These are phyloP conservation scores for Rhizopus microsporus DNA, from an alignment of 371 early-diverging fungal species.

Conservation along the genomic window DNA sequence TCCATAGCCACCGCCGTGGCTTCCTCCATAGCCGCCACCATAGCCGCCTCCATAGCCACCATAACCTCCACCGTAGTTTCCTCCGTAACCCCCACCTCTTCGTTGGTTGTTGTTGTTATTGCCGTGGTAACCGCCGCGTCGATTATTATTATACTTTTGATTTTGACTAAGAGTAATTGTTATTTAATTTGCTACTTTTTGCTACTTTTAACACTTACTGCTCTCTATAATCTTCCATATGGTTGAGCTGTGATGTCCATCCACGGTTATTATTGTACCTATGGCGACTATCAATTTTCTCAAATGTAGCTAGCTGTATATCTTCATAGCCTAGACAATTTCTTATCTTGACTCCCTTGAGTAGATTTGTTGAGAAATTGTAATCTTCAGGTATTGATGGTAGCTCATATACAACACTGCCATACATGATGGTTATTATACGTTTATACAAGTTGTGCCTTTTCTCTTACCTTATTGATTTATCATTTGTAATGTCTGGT, in stretches of 20 bases:
- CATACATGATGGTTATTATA: background rate
- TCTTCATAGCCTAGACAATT: slow-evolving; percentile 53
- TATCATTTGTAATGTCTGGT: slow-evolving; percentile 61
- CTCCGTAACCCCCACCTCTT: slow-evolving; percentile 15
- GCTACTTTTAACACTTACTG: slow-evolving; percentile 22
- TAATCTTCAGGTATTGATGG: slow-evolving; percentile 46
- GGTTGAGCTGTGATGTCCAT: slow-evolving; percentile 48
- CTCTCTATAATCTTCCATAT: slow-evolving; percentile 48
- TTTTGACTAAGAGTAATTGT: slow-evolving; percentile 2
- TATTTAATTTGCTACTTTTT: background rate
- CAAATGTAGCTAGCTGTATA: slow-evolving; percentile 55
- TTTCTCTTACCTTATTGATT: slow-evolving; percentile 47
- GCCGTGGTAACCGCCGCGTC: slow-evolving; percentile 15
- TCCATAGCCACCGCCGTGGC: slow-evolving; percentile 11
- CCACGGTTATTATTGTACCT: slow-evolving; percentile 32
- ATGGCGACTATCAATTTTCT: slow-evolving; percentile 37
- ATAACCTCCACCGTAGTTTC: slow-evolving; percentile 19
- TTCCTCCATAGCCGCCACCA: slow-evolving; percentile 16
- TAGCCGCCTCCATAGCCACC: slow-evolving; percentile 23
- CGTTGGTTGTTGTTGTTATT: slow-evolving; percentile 13
- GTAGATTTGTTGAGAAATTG: slow-evolving; percentile 48
- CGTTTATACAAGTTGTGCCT: background rate
- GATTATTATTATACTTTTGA: slow-evolving; percentile 16
- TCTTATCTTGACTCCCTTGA: slow-evolving; percentile 55
- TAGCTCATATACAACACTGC: slow-evolving; percentile 55